Evolutionary conservation across 352 stramenopile genomes (phyloP).

Genomic region (Pythium plurisporium): DNA sequence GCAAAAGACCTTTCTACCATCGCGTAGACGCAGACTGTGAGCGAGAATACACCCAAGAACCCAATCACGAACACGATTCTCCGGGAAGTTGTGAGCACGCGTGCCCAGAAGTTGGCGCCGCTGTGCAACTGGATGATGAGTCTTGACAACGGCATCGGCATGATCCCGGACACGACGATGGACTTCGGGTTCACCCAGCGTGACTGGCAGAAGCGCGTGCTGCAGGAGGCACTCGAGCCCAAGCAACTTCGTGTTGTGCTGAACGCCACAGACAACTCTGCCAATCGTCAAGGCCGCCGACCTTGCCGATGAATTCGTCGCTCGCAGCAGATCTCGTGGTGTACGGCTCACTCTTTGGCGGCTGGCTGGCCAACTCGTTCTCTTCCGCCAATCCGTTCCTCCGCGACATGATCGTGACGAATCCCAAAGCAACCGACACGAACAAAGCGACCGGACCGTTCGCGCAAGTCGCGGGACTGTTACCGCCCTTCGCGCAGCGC

Average conservation of each 20-base stretch:
- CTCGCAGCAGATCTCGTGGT: too few species aligned
- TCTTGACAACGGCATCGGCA: not conserved
- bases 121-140: not conserved
- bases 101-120: not conserved
- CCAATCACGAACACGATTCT: conserved; percentile 14
- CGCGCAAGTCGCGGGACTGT: too few species aligned
- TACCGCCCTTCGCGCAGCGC: too few species aligned
- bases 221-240: not conserved
- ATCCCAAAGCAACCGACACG: too few species aligned
- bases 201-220: conserved; percentile 3
- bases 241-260: not conserved
- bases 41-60: conserved; percentile 1
- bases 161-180: not conserved
- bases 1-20: not conserved
- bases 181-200: conserved; percentile 6
- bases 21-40: not conserved
- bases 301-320: too few species aligned
- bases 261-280: too few species aligned
- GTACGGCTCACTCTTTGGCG: too few species aligned
- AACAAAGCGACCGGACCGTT: too few species aligned
- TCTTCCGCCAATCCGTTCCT: too few species aligned
- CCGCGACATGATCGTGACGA: too few species aligned
- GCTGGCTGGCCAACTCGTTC: too few species aligned
- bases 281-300: too few species aligned
- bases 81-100: not conserved